Base-by-base conservation (phyloP, 164 flowering plant genomes). In the Liriodendron chinense region DNA sequence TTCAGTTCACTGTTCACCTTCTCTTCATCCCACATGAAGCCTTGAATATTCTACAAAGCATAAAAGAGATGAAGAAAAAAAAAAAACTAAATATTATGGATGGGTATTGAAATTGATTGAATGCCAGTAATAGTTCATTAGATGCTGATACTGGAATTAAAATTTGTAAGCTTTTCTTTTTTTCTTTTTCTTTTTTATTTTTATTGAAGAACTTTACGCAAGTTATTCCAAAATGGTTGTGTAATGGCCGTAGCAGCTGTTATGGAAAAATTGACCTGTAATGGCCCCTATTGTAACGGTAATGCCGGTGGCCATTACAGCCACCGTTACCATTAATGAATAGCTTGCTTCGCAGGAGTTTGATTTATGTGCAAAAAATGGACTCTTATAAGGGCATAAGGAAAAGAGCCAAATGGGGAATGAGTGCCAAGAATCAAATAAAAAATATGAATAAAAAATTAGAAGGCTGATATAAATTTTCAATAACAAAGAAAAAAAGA, bases 1-100 rank as follows among this genome's bases (percentile, higher is more conserved):
- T 82, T 90, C 65, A 96, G 87, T 81, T 90, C 98, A n/a, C 61
- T 73, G 86, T 96, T 96, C 84, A 96, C 99, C 75, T 93, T 96
- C 77, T 89, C 93, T 77, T 94, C 98, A 67, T 90, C 96, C 99
- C 99, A 94, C 97, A 96, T 90, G 83, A 96, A 94, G 0, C 99
- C 97, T 87, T 94, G 99, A 24, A 96, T 96, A 86, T 96, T 94
- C 98, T 96, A 87, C 84, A 79, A 48, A 53, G 6, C 49, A 49
- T 1, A 25, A 49, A 10, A 20, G 13, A 68, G 20, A 9, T 13
- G 47, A 69, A 69, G 13, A 9, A 47, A 72, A n/a, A 7, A 7
- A 16, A 65, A 24, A 25, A 7, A 61, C 25, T 65, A 20, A 25
- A 26, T 67, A 18, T 26, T 28, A 1, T 34, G 12, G 59, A 53